phyloP scores from a whole-genome alignment of 148 eudicot species.

The Rhododendron molle region DNA sequence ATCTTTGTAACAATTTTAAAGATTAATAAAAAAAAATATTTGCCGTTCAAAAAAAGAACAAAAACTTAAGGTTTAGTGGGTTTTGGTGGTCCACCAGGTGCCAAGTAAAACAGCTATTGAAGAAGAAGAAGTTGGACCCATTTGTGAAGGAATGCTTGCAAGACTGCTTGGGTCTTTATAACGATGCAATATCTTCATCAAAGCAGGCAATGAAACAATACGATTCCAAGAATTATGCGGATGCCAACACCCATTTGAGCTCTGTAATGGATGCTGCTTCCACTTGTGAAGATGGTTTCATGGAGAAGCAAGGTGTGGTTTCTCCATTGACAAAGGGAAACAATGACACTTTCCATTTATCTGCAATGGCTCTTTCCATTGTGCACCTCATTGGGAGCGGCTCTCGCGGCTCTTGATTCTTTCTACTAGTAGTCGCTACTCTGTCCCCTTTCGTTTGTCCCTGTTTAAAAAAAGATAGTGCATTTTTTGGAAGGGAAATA shows the following conservation, averaged over 20 bases:
- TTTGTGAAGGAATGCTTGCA: conserved; percentile 24
- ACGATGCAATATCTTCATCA: conserved; percentile 31
- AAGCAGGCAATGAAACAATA: conserved; percentile 34
- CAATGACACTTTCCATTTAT: conserved; percentile 31
- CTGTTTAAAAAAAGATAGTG: no score
- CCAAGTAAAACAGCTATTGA: conserved; percentile 25
- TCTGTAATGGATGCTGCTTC: conserved; percentile 44
- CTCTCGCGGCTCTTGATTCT: background rate
- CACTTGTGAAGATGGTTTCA: conserved; percentile 60
- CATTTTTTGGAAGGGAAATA: background rate
- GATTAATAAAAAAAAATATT: no score
- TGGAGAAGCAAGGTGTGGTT: conserved; percentile 30
- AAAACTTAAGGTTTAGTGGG: background rate
- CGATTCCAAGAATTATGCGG: conserved; percentile 20
- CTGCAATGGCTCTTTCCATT: conserved; percentile 46
- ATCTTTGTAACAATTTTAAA: no score
- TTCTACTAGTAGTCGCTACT: background rate
- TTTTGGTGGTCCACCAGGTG: background rate
- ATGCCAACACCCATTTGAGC: conserved; percentile 47
- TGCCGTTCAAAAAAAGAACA: no score
- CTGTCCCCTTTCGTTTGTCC: background rate
- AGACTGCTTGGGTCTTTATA: conserved; percentile 48
- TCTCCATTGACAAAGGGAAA: conserved; percentile 48
- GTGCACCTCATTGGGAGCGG: conserved; percentile 23
- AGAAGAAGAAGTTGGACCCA: conserved; percentile 13